Base-by-base conservation (phyloP, 1,139 yeast species). In the Taphrina betulina region DNA sequence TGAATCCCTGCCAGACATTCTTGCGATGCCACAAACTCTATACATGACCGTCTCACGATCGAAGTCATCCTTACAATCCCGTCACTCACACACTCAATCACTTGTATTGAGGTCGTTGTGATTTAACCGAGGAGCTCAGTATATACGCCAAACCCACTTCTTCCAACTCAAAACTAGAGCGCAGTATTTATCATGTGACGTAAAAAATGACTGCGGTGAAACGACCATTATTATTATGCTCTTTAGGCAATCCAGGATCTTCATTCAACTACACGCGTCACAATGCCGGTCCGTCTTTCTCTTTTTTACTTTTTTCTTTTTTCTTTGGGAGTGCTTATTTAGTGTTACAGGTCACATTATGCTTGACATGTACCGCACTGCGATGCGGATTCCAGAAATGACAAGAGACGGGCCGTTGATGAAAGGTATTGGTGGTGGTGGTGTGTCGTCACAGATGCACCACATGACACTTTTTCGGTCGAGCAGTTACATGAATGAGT, bases 1-100 rank as follows among this genome's bases (percentile, higher is more conserved):
- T 50, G 34, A 0, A 50, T 33, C 3, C 28, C 16, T 22, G 46
- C 44, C 12, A 33, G 4, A 22, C 54, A 50, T n/a, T n/a, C 26
- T 28, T 22, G 28, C 22, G 22, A 12, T 1, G 19, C 34, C 3
- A 50, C 17, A 14, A 50, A 50, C 3, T 40, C 34, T 1, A 17
- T 26, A 38, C 54, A 50, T 33, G 46, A 38, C 10, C 8, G 23
- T 16, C 54, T 22, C 19, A 50, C 54, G 19, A 24, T 17, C 14
- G 54, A 50, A 3, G 23, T 28, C 54, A 50, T 50, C 2, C 16
- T 36, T n/a, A n/a, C n/a, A n/a, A n/a, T n/a, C n/a, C n/a, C n/a
- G n/a, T n/a, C n/a, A n/a, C n/a, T n/a, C n/a, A n/a, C n/a, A n/a
- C n/a, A n/a, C n/a, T n/a, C n/a, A n/a, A n/a, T n/a, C n/a, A n/a